Base-by-base conservation (phyloP, 2,329 filamentous ascomycete species). In the Exutisphaerella laricina region DNA sequence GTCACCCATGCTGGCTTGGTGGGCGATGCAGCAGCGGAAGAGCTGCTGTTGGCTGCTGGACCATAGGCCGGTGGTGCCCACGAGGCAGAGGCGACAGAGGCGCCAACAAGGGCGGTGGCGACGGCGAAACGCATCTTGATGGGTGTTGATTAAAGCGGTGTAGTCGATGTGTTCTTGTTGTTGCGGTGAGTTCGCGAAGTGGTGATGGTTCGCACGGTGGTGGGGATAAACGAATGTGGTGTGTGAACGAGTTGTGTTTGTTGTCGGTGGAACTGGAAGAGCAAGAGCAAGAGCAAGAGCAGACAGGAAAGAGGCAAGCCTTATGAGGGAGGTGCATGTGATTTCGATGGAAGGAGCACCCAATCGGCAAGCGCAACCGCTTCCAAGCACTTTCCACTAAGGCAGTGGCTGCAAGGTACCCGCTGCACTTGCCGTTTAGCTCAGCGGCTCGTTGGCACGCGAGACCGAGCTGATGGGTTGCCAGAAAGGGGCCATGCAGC, bases 121-220 rank as follows among this genome's bases (percentile, higher is more conserved):
- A 50, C 35, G 26, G 48, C 30, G 51, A 50, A 54, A 39, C 39
- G 49, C 51, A 54, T 54, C 14, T 50, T 54, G 51, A 49, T 13
- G 28, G 22, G 28, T 39, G 42, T 35, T 26, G 38, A 23, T 22
- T 23, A 14, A 35, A 26, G 23, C 12, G 23, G 18, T 35, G 20
- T 23, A 5, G 33, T 13, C 23, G 20, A 12, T 23, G 33, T 26
- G 23, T 26, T 26, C 12, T 12, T 26, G 22, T 17, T 31, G 5
- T 33, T 32, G 13, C 13, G 36, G 32, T 26, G 31, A n/a, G 32
- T 35, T 41, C 23, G 39, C 32, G 41, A 32, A 34, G n/a, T 41
- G 18, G 32, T 33, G 18, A 17, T 20, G 32, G 42, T 45, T 30
- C 45, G 37, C 35, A 40, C 47, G 48, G 33, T 30, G 39, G 39